phyloP scores from a whole-genome alignment of 2,329 filamentous ascomycete species.

The Drechslera avenae region DNA sequence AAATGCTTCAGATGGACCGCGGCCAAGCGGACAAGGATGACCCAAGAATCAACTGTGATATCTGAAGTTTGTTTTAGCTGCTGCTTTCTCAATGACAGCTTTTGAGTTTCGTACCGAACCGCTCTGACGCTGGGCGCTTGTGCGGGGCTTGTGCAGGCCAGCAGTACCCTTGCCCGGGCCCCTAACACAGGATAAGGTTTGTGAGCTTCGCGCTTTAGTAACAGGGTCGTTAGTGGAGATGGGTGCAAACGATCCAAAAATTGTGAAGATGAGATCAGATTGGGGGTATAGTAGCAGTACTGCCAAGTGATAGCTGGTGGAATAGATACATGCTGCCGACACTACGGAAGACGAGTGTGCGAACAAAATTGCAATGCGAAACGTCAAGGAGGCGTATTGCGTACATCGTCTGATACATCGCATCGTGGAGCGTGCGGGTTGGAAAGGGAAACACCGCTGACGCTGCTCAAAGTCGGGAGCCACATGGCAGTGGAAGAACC shows the following conservation, averaged over 20 bases:
- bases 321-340: constrained; percentile 12
- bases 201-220: constrained; percentile 6
- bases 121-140: constrained; percentile 18
- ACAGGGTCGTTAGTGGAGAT: background rate
- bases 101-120: constrained; percentile 23
- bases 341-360: background rate
- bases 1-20: background rate
- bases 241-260: background rate
- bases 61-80: constrained; percentile 10
- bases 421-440: constrained; percentile 9
- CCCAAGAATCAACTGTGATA: background rate
- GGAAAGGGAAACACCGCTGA: constrained; percentile 1
- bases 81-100: constrained; percentile 1
- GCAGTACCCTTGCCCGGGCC: constrained; percentile 10
- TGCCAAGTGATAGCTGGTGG: background rate
- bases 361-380: constrained; percentile 4
- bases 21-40: background rate
- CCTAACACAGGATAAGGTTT: constrained; percentile 7
- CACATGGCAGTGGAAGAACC: background rate
- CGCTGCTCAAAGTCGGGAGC: constrained; percentile 6
- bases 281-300: constrained; percentile 17
- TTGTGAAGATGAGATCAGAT: constrained; percentile 12
- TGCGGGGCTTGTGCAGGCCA: constrained; percentile 5
- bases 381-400: constrained; percentile 8
- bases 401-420: constrained; percentile 17